Conservation (phyloP, 805 yeast genomes). For the Candida montana region DNA sequence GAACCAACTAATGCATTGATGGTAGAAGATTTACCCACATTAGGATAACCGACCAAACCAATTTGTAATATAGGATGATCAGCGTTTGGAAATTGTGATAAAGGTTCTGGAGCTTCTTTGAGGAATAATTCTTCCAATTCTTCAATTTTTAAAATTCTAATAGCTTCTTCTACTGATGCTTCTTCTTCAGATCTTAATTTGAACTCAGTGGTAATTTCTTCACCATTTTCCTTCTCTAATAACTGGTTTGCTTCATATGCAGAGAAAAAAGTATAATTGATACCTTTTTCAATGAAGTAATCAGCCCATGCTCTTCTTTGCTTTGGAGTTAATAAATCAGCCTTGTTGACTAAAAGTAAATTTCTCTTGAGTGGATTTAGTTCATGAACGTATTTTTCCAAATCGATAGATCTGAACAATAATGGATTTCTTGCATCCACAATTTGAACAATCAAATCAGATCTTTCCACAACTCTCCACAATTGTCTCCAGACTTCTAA, state of each 20-base stretch:
- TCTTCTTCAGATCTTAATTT: slow-evolving; percentile 14
- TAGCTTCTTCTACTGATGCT: slow-evolving; percentile 38
- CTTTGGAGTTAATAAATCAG: slow-evolving; percentile 72
- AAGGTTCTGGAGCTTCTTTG: slow-evolving; percentile 68
- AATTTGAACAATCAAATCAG: slow-evolving; percentile 91
- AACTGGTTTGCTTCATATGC: slow-evolving; percentile 80
- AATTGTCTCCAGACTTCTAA: slow-evolving; percentile 97
- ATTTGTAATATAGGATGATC: slow-evolving; percentile 68
- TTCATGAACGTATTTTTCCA: slow-evolving; percentile 78
- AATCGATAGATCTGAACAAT: slow-evolving; percentile 81
- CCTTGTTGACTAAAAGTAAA: slow-evolving; percentile 83
- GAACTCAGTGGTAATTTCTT: slow-evolving; percentile 7
- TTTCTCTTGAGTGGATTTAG: slow-evolving; percentile 71
- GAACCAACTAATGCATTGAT: slow-evolving; percentile 95
- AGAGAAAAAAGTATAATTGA: slow-evolving; percentile 86
- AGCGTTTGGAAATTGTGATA: slow-evolving; percentile 50
- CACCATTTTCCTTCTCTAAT: slow-evolving; percentile 54
- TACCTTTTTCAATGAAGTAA: slow-evolving; percentile 62
- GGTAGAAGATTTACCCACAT: slow-evolving; percentile 95
- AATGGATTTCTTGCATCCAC: slow-evolving; percentile 96
- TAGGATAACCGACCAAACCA: slow-evolving; percentile 97
- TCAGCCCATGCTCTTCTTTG: slow-evolving; percentile 88
- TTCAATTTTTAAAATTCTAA: slow-evolving; percentile 71
- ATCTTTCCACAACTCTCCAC: slow-evolving; percentile 96
- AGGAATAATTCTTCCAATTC: slow-evolving; percentile 80